Percentiles rank a stretch among this genome's conserved stretches.
phyloP scores from a whole-genome alignment of 257 asterid genomes.

The Fraxinus pennsylvanica region DNA sequence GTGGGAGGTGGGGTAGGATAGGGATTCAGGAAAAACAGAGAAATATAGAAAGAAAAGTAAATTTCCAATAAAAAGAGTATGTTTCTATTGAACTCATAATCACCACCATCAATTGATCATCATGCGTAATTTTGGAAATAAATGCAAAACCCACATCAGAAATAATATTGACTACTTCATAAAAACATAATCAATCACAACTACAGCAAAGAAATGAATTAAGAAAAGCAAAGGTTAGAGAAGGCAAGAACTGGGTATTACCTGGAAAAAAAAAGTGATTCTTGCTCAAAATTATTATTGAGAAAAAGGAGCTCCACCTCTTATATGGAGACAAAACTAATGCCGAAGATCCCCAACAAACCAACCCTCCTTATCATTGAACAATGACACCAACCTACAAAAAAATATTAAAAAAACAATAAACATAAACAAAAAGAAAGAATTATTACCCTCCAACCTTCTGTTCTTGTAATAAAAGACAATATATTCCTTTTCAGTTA shows the following conservation, averaged over 20 bases:
- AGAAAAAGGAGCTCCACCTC: conserved; percentile 34
- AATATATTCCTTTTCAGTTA: conserved; percentile 42
- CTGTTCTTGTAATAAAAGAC: conserved; percentile 30
- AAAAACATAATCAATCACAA: conserved; percentile 22
- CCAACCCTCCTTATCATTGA: conserved; percentile 68
- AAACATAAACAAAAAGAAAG: conserved; percentile 41
- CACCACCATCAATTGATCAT: conserved; percentile 19
- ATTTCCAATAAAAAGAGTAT: no score
- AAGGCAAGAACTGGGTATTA: conserved; percentile 23
- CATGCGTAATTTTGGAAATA: conserved; percentile 12
- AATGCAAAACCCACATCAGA: conserved; percentile 23
- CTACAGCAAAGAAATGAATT: conserved; percentile 8
- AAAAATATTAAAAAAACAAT: conserved; percentile 27
- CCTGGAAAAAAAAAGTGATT: conserved; percentile 39
- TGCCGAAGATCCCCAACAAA: conserved; percentile 48
- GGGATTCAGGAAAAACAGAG: no score
- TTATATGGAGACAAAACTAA: conserved; percentile 55
- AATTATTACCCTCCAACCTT: conserved; percentile 42
- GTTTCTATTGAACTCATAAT: neutral
- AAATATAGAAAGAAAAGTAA: no score
- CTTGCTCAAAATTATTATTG: conserved; percentile 42
- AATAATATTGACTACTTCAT: neutral
- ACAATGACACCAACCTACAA: conserved; percentile 66
- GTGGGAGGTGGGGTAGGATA: no score
- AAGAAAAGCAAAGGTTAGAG: conserved; percentile 7